Evolutionary conservation across 192 early-diverging fungal species (phyloP).

Genomic region (Paraglomus brasilianum): DNA sequence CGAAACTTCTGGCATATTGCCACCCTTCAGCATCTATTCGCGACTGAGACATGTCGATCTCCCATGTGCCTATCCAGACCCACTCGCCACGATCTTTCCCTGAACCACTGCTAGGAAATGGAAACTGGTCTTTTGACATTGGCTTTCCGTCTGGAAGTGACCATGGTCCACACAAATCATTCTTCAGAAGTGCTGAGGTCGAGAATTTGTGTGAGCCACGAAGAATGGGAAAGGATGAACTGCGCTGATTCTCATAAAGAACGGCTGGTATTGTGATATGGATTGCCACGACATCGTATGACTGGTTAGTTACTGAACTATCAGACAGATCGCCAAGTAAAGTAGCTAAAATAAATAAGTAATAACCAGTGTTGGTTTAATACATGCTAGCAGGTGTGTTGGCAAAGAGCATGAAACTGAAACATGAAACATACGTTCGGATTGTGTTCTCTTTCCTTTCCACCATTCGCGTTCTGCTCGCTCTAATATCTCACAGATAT

Average conservation of each 20-base stretch:
- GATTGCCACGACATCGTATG: conserved; percentile 41
- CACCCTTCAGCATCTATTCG: conserved; percentile 63
- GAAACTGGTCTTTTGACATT: conserved; percentile 49
- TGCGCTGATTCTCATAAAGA: conserved; percentile 67
- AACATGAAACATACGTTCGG: not conserved
- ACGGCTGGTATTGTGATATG: conserved; percentile 59
- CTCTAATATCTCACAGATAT: conserved; percentile 64
- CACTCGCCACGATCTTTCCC: conserved; percentile 45
- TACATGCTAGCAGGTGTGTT: not conserved
- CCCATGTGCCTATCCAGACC: conserved; percentile 82
- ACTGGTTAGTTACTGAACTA: conserved; percentile 30
- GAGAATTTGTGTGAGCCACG: conserved; percentile 53
- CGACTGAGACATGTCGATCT: conserved; percentile 59
- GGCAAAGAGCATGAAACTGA: not conserved
- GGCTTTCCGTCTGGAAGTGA: conserved; percentile 50
- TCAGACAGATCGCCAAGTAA: conserved; percentile 9
- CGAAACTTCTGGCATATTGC: conserved; percentile 62
- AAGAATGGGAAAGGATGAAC: conserved; percentile 44
- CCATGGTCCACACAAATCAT: conserved; percentile 61
- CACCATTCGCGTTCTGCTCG: conserved; percentile 50
- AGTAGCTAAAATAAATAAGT: not conserved
- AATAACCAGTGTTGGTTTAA: not conserved
- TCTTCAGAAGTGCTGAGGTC: conserved; percentile 42
- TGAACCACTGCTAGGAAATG: conserved; percentile 40
- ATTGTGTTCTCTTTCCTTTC: conserved; percentile 28